phyloP scores from a whole-genome alignment of 768 basidiomycete genomes.

The Collybiopsis luxurians region DNA sequence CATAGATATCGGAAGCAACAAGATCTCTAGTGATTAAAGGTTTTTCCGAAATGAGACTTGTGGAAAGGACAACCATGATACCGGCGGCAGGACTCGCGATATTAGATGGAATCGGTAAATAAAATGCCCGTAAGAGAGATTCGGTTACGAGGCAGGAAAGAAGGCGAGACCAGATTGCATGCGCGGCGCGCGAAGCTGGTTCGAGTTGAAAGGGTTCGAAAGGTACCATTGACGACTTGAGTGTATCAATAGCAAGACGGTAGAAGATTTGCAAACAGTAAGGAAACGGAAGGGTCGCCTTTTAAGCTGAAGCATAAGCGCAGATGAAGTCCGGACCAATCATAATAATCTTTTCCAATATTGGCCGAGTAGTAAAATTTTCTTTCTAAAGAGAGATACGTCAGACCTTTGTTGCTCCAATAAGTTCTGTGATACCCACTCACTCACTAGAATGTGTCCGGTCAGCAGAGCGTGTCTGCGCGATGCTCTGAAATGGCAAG shows the following conservation, averaged over 20 bases:
- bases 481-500: too few relatives aligned
- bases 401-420: background rate
- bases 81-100: slow-evolving; percentile 23
- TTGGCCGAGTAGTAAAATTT: background rate
- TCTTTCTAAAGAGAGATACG: slow-evolving; percentile 2
- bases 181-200: slow-evolving; percentile 36
- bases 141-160: slow-evolving; percentile 50
- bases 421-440: background rate
- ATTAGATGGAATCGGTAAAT: slow-evolving; percentile 27
- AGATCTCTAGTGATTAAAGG: slow-evolving; percentile 30
- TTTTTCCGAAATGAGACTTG: slow-evolving; percentile 31
- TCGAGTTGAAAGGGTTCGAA: slow-evolving; percentile 15
- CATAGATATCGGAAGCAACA: slow-evolving; percentile 41
- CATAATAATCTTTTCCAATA: background rate
- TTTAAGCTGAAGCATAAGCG: background rate
- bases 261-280: background rate
- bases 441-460: too few relatives aligned
- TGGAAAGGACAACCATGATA: slow-evolving; percentile 36
- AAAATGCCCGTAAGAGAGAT: slow-evolving; percentile 40
- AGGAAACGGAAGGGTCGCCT: background rate
- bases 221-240: background rate
- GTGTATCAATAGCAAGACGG: background rate
- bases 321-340: slow-evolving; percentile 1
- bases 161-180: slow-evolving; percentile 47
- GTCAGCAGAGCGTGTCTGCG: too few relatives aligned